A percentile compares a stretch with the other conserved stretches of the same genome.
Conservation (phyloP, 495 filamentous ascomycete genomes). For the Neurospora sp. region DNA sequence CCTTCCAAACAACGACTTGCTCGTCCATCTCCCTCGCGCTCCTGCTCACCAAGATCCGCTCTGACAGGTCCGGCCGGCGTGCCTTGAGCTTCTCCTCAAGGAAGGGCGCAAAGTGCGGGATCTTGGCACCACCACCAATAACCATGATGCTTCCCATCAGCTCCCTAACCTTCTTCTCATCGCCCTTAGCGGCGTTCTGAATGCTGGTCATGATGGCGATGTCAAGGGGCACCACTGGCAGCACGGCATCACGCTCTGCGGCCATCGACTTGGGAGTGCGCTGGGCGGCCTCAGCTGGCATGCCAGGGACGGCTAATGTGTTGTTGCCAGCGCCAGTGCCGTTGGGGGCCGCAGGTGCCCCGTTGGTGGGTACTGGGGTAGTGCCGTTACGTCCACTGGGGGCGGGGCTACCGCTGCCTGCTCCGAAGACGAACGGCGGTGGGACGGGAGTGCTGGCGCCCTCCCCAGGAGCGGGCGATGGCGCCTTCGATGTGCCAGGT, state of each 20-base stretch:
- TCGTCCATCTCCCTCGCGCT: conserved; percentile 89
- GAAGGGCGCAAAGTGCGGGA: conserved; percentile 59
- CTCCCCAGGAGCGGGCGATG: conserved; percentile 70
- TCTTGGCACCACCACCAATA: conserved; percentile 79
- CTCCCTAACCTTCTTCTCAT: conserved; percentile 87
- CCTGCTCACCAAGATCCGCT: conserved; percentile 78
- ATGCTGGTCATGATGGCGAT: conserved; percentile 81
- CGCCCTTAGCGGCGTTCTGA: conserved; percentile 71
- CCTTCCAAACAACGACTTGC: conserved; percentile 95
- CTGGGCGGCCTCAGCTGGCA: conserved; percentile 27
- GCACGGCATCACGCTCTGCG: conserved; percentile 65
- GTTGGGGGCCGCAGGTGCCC: conserved; percentile 11
- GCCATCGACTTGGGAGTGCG: conserved; percentile 42
- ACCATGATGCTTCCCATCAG: conserved; percentile 94
- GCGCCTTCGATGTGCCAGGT: conserved; percentile 73
- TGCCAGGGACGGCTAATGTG: conserved; percentile 12
- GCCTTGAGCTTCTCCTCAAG: conserved; percentile 71
- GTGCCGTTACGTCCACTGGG: conserved; percentile 37
- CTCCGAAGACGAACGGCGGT: conserved; percentile 39
- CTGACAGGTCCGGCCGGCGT: conserved; percentile 56
- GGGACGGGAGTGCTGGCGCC: conserved; percentile 57
- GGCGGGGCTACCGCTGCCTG: conserved; percentile 33
- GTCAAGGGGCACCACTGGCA: conserved; percentile 77
- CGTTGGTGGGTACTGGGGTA: conserved; percentile 32
- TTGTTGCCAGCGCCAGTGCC: conserved; percentile 16